Conservation (phyloP, 2,329 filamentous ascomycete genomes). For the Ophiostoma quercus region DNA sequence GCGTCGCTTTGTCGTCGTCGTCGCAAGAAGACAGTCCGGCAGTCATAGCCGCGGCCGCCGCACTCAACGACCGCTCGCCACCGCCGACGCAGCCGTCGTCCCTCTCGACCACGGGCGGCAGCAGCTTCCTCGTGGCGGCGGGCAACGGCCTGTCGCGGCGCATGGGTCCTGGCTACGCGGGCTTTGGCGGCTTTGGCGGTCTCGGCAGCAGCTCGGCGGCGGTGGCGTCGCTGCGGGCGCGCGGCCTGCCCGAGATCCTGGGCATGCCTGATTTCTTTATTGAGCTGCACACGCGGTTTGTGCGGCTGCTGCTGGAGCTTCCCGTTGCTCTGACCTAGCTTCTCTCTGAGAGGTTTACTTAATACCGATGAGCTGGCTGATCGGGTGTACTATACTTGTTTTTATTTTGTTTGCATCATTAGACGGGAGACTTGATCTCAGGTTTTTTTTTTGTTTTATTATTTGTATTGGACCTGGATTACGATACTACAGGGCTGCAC, state of each 20-base stretch:
- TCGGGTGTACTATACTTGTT: background rate
- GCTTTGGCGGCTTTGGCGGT: slow-evolving; percentile 46
- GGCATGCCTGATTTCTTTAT: slow-evolving; percentile 65
- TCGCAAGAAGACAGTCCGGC: background rate
- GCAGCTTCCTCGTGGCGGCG: slow-evolving; percentile 53
- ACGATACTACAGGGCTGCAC: background rate
- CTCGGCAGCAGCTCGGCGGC: slow-evolving; percentile 45
- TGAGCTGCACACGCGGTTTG: slow-evolving; percentile 59
- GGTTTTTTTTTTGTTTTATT: background rate
- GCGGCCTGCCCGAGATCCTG: slow-evolving; percentile 60
- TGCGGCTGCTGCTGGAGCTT: slow-evolving; percentile 56
- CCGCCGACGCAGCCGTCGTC: slow-evolving; percentile 29
- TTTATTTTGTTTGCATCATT: background rate
- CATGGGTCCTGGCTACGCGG: slow-evolving; percentile 51
- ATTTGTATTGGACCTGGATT: background rate
- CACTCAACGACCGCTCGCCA: slow-evolving; percentile 26
- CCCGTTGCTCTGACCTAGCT: slow-evolving; percentile 45
- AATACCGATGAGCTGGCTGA: slow-evolving; percentile 12
- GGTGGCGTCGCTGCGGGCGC: slow-evolving; percentile 49
- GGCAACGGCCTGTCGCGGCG: slow-evolving; percentile 51
- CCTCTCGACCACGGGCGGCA: slow-evolving; percentile 36
- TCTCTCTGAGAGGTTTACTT: background rate
- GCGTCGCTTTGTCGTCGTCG: slow-evolving; percentile 27
- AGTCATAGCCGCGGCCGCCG: background rate
- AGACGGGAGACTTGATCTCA: background rate